phyloP scores from a whole-genome alignment of 176 grass and related monocot species.

The Juncus effusus region DNA sequence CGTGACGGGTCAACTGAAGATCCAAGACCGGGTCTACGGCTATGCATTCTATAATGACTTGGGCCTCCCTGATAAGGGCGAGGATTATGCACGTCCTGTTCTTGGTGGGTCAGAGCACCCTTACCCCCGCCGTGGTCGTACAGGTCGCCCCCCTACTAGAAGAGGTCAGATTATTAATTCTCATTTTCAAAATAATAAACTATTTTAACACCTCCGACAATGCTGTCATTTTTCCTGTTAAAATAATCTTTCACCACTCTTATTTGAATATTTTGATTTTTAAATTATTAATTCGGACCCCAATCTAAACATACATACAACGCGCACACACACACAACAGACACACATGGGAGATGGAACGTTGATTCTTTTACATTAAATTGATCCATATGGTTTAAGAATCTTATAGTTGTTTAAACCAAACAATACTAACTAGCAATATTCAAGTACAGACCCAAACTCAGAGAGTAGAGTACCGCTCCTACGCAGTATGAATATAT shows the following conservation, averaged over 20 bases:
- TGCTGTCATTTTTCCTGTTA: neutral
- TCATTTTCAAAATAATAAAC: neutral
- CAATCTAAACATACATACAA: neutral
- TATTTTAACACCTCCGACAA: neutral
- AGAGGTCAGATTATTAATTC: neutral
- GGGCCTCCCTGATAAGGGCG: conserved; percentile 24
- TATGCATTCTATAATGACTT: conserved; percentile 52
- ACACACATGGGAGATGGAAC: neutral
- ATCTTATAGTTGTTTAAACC: neutral
- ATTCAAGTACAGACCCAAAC: conserved; percentile 24
- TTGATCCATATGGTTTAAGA: neutral
- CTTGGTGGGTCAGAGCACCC: conserved; percentile 42
- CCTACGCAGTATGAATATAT: conserved; percentile 19
- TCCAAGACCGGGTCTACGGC: conserved; percentile 40
- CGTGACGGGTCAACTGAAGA: conserved; percentile 10
- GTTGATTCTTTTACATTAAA: neutral
- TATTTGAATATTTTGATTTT: neutral
- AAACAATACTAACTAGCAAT: neutral
- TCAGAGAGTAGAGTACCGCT: conserved; percentile 17
- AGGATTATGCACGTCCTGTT: conserved; percentile 26
- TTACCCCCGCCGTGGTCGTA: conserved; percentile 46
- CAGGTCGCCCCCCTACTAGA: conserved; percentile 13
- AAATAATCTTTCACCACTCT: neutral
- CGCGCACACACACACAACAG: neutral
- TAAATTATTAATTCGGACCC: neutral